phyloP scores from a whole-genome alignment of 345 rosid genomes.

The Psidium friedrichsthalianum region DNA sequence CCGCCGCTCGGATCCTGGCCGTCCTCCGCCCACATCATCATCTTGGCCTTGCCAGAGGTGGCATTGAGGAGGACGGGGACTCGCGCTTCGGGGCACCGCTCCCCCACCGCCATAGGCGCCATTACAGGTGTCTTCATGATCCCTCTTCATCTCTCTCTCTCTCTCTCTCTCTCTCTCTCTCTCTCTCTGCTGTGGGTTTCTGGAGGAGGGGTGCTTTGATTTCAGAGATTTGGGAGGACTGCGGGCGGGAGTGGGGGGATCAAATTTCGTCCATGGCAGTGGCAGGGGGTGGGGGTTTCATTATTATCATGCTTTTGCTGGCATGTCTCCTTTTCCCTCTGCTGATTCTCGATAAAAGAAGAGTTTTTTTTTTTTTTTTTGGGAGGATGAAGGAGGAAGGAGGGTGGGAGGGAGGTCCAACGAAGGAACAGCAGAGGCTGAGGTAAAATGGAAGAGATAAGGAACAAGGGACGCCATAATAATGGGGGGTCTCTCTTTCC shows the following conservation, averaged over 20 bases:
- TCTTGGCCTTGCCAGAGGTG: slow-evolving; percentile 20
- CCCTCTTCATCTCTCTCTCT: slow-evolving; percentile 40
- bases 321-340: background rate
- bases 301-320: background rate
- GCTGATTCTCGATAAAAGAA: background rate
- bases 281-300: background rate
- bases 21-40: slow-evolving; percentile 16
- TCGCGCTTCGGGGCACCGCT: background rate
- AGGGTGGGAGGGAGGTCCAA: background rate
- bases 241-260: background rate
- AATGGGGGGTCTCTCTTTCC: background rate
- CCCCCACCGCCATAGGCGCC: slow-evolving; percentile 4
- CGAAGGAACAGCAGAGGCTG: slow-evolving; percentile 7
- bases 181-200: background rate
- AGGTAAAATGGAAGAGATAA: slow-evolving; percentile 26
- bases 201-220: background rate
- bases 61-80: background rate
- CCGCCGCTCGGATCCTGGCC: slow-evolving; percentile 25
- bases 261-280: background rate
- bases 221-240: background rate
- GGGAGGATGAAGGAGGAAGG: background rate
- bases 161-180: background rate
- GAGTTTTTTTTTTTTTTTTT: background rate
- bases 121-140: slow-evolving; percentile 19
- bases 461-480: slow-evolving; percentile 35